Evolutionary conservation across 306 rosid species (phyloP).

Genomic region (Prunus padus): DNA sequence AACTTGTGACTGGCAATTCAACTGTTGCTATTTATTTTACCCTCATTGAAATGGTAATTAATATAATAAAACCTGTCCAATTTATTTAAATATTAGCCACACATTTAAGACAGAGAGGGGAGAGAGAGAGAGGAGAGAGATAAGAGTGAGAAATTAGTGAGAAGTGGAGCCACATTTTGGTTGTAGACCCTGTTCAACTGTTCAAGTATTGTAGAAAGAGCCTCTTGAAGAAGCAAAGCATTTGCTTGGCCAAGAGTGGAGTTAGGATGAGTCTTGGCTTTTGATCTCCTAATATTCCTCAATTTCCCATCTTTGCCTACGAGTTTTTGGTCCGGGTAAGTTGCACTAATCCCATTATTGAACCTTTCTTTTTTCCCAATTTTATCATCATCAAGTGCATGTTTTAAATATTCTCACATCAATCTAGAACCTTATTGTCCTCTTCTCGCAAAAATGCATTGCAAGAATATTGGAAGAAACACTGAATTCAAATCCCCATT

Average conservation of each 20-base stretch:
- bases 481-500: too few species aligned
- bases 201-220: background rate
- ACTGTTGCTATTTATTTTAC: conserved; percentile 32
- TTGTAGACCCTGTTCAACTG: conserved; percentile 35
- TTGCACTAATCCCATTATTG: conserved; percentile 14
- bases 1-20: conserved; percentile 34
- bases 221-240: conserved; percentile 13
- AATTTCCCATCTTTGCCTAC: conserved; percentile 20
- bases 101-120: conserved; percentile 25
- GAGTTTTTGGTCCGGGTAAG: conserved; percentile 34
- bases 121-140: conserved; percentile 18
- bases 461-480: background rate
- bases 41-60: conserved; percentile 31
- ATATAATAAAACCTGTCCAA: background rate
- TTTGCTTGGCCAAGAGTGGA: conserved; percentile 50
- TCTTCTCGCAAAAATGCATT: background rate
- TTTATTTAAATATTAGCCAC: conserved; percentile 40
- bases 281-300: conserved; percentile 36
- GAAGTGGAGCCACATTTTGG: conserved; percentile 35
- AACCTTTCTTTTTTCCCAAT: conserved; percentile 9
- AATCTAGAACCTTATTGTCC: background rate
- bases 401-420: background rate
- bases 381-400: background rate
- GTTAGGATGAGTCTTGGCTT: conserved; percentile 45
- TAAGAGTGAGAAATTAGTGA: conserved; percentile 34